These are phyloP conservation scores for Fraxinus greggii DNA, from an alignment of 305 asterid species.

Conservation along the genomic window DNA sequence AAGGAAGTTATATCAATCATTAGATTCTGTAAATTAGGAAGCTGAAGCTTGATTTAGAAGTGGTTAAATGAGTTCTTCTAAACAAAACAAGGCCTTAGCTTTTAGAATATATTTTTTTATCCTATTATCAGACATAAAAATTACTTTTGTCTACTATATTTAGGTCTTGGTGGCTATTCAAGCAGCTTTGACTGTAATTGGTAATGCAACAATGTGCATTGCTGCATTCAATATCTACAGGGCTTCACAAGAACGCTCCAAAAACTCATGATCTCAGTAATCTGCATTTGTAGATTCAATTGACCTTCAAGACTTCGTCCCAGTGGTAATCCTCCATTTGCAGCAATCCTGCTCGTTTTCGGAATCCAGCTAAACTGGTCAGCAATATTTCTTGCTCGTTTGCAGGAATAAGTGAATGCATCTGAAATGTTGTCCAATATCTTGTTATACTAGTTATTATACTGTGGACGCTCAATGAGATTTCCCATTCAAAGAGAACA, in stretches of 20 bases:
- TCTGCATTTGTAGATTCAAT: not conserved
- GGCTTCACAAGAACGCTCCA: conserved; percentile 55
- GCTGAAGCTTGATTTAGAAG: not conserved
- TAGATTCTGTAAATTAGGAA: not conserved
- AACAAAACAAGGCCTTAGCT: not conserved
- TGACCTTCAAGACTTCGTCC: conserved; percentile 14
- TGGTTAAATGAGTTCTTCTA: not conserved
- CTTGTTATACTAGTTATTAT: not conserved
- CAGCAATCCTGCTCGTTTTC: not conserved
- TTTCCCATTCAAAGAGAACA: not conserved
- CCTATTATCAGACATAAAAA: not conserved
- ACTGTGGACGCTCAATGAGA: not conserved
- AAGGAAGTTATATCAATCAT: not conserved
- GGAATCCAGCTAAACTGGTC: conserved; percentile 7
- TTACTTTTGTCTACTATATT: conserved; percentile 10
- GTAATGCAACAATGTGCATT: conserved; percentile 79
- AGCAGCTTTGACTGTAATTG: conserved; percentile 85
- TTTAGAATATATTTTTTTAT: not conserved
- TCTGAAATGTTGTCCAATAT: conserved; percentile 5
- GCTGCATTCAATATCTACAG: conserved; percentile 83
- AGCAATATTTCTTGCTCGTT: conserved; percentile 3
- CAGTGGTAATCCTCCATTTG: conserved; percentile 18
- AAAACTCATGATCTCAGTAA: conserved; percentile 31
- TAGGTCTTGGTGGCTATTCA: conserved; percentile 85
- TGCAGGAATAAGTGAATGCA: conserved; percentile 15